Conservation (phyloP, 345 rosid genomes). For the Ceriops tagal region DNA sequence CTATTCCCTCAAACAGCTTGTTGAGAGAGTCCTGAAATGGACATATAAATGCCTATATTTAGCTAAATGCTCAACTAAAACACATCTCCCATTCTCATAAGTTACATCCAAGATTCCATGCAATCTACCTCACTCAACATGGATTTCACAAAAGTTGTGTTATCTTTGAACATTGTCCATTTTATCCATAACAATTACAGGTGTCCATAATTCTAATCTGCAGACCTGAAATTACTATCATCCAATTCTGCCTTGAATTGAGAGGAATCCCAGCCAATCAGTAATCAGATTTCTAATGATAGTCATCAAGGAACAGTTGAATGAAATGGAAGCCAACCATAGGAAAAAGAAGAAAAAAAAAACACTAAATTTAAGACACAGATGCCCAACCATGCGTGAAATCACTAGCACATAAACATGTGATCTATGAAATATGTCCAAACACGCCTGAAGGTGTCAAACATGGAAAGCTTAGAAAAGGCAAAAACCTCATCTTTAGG, state of each 20-base stretch:
- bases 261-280: neutral
- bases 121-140: too few relatives aligned
- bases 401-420: neutral
- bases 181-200: neutral
- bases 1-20: neutral
- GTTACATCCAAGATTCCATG: too few relatives aligned
- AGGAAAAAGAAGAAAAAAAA: neutral
- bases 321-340: neutral
- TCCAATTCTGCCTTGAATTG: neutral
- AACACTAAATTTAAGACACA: neutral
- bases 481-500: conserved; percentile 75
- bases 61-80: too few relatives aligned
- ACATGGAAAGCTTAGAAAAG: neutral
- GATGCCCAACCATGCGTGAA: neutral
- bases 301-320: neutral
- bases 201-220: neutral
- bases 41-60: too few relatives aligned
- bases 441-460: too few relatives aligned
- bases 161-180: neutral
- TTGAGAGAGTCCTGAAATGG: too few relatives aligned
- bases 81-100: too few relatives aligned
- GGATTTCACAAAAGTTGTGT: too few relatives aligned
- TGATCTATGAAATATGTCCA: too few relatives aligned
- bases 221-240: neutral
- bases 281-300: neutral